These are phyloP conservation scores for Ogataea degrootiae DNA, from an alignment of 805 yeast species.

Conservation along the genomic window DNA sequence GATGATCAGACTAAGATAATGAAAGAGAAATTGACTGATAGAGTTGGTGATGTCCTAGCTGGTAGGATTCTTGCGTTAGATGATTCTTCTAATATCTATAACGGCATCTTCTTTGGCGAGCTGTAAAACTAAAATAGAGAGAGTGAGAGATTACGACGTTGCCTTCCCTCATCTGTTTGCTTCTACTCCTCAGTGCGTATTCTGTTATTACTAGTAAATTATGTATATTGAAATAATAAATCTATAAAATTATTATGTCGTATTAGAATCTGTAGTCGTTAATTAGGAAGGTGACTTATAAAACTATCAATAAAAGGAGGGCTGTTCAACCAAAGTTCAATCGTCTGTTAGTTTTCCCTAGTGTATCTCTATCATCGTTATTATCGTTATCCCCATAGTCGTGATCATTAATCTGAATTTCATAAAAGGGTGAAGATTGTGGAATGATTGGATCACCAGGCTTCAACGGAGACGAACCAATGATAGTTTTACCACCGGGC, in stretches of 20 bases:
- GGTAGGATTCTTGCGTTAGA: slow-evolving; percentile 41
- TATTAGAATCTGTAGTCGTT: too few relatives aligned
- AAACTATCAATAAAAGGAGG: too few relatives aligned
- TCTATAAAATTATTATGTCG: too few relatives aligned
- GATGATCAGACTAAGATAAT: slow-evolving; percentile 18
- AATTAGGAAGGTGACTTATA: too few relatives aligned
- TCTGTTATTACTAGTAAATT: too few relatives aligned
- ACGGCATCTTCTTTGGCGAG: slow-evolving; percentile 76
- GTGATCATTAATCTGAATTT: slow-evolving; percentile 3
- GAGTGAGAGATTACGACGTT: too few relatives aligned
- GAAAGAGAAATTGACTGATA: slow-evolving; percentile 40
- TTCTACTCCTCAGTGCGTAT: too few relatives aligned
- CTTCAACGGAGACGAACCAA: slow-evolving; percentile 14
- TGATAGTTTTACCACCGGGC: too few relatives aligned
- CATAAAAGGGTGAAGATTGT: slow-evolving; percentile 35
- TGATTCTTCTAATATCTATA: slow-evolving; percentile 46
- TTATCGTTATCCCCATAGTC: background rate
- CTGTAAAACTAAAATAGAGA: slow-evolving; percentile 4
- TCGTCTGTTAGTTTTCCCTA: slow-evolving; percentile 15
- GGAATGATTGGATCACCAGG: slow-evolving; percentile 32
- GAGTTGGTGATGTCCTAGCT: slow-evolving; percentile 60
- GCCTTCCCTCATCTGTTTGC: too few relatives aligned
- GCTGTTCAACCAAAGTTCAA: slow-evolving; percentile 14
- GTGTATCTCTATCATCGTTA: background rate
- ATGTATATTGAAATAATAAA: too few relatives aligned